Evolutionary conservation across 345 rosid species (phyloP).

Genomic region (Citrus inodora): DNA sequence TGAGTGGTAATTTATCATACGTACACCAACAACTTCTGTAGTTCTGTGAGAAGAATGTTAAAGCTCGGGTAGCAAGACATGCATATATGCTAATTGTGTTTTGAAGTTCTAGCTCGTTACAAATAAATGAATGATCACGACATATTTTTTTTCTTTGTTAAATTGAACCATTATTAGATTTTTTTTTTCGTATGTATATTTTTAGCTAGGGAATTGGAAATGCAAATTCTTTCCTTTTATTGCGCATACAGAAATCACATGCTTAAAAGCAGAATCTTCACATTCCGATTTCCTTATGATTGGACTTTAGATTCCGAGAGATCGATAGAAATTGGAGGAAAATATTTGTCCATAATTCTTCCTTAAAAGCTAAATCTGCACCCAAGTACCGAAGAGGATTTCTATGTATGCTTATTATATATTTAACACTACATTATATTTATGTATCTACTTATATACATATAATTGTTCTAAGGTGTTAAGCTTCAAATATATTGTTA

Average conservation of each 20-base stretch:
- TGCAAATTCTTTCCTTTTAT: not conserved
- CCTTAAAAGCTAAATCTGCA: not conserved
- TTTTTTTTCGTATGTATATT: too few relatives aligned
- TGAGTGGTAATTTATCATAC: too few relatives aligned
- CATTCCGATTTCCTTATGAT: not conserved
- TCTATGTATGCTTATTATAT: not conserved
- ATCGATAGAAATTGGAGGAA: not conserved
- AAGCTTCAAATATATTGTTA: accelerated
- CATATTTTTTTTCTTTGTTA: too few relatives aligned
- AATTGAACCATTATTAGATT: not conserved
- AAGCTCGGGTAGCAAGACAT: not conserved
- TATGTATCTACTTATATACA: too few relatives aligned
- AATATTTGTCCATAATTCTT: not conserved
- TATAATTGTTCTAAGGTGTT: too few relatives aligned
- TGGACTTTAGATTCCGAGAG: not conserved
- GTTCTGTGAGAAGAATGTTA: too few relatives aligned
- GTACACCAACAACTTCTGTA: too few relatives aligned
- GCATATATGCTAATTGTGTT: not conserved
- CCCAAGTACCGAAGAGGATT: not conserved
- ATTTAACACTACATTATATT: too few relatives aligned
- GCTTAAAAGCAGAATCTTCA: not conserved
- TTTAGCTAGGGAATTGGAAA: not conserved
- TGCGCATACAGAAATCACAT: not conserved
- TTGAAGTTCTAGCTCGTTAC: not conserved
- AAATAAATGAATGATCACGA: too few relatives aligned